phyloP scores from a whole-genome alignment of 192 early-diverging fungal genomes.

The Phlyctochytrium bullatum region DNA sequence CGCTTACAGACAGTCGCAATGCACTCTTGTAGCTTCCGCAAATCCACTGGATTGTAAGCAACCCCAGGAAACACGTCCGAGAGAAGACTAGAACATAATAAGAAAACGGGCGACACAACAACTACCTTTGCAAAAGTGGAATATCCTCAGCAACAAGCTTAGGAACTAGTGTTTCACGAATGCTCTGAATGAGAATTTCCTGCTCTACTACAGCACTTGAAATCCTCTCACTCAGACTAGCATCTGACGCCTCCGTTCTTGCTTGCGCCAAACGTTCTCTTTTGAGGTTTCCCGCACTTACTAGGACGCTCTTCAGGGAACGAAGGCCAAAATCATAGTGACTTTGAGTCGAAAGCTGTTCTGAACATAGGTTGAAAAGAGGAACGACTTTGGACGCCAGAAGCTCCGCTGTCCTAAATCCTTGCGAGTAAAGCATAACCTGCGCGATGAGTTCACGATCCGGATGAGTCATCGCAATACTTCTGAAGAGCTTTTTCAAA shows the following conservation, averaged over 20 bases:
- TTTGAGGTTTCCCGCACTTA: conserved; percentile 99
- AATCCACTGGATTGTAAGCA: conserved; percentile 73
- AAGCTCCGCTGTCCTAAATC: conserved; percentile 92
- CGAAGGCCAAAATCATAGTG: conserved; percentile 99
- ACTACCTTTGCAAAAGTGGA: conserved; percentile 69
- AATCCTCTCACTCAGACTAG: conserved; percentile 37
- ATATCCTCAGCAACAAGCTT: conserved; percentile 99
- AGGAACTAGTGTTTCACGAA: conserved; percentile 95
- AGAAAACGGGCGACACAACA: conserved; percentile 6
- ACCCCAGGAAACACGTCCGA: conserved; percentile 94
- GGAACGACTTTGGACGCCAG: conserved; percentile 97
- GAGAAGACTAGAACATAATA: conserved; percentile 58
- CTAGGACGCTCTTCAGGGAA: conserved; percentile 96
- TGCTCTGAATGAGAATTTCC: conserved; percentile 91
- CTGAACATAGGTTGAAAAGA: conserved; percentile 90
- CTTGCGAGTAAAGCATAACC: conserved; percentile 99
- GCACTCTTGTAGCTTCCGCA: conserved; percentile 70
- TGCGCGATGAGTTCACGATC: conserved; percentile 98
- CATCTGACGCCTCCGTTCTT: conserved; percentile 41
- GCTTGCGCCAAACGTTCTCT: conserved; percentile 68
- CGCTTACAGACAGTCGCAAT: conserved; percentile 75
- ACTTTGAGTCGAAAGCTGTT: conserved; percentile 92
- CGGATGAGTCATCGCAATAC: conserved; percentile 98
- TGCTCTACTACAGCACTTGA: conserved; percentile 79
- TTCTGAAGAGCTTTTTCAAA: conserved; percentile 97